phyloP scores from a whole-genome alignment of 371 early-diverging fungal species.

The Mucor lusitanicus region DNA sequence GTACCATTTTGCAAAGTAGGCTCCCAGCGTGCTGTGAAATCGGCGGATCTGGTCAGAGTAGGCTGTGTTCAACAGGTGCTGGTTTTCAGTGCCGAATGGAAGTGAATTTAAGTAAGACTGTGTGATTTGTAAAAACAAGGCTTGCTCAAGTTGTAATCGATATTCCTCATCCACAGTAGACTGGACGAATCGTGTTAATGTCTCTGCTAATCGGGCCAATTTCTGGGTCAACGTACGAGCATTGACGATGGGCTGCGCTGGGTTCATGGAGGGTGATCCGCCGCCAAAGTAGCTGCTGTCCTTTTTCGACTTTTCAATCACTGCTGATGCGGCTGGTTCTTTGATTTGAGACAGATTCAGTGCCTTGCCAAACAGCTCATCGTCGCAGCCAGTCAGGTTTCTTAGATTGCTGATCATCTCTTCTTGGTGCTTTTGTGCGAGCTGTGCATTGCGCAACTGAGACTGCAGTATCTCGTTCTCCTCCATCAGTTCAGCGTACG shows the following conservation, averaged over 20 bases:
- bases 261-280: not conserved
- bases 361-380: constrained; percentile 38
- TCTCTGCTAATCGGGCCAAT: constrained; percentile 38
- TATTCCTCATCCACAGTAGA: constrained; percentile 17
- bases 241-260: constrained; percentile 26
- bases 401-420: constrained; percentile 43
- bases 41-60: constrained; percentile 51
- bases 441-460: constrained; percentile 40
- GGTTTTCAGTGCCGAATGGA: constrained; percentile 56
- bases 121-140: constrained; percentile 34
- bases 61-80: constrained; percentile 46
- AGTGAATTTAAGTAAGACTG: constrained; percentile 37
- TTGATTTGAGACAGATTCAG: constrained; percentile 33
- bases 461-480: constrained; percentile 49
- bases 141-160: constrained; percentile 32
- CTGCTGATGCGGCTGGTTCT: not conserved
- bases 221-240: constrained; percentile 42
- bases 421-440: constrained; percentile 46
- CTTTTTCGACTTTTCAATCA: not conserved
- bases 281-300: not conserved
- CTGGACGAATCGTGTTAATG: constrained; percentile 33
- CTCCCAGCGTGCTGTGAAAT: constrained; percentile 47
- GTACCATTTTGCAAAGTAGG: constrained; percentile 55
- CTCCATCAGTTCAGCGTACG: constrained; percentile 50
- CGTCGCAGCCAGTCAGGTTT: constrained; percentile 37